These are phyloP conservation scores for Diutina rugosa DNA, from an alignment of 1,139 yeast genomes.

Conservation along the genomic window DNA sequence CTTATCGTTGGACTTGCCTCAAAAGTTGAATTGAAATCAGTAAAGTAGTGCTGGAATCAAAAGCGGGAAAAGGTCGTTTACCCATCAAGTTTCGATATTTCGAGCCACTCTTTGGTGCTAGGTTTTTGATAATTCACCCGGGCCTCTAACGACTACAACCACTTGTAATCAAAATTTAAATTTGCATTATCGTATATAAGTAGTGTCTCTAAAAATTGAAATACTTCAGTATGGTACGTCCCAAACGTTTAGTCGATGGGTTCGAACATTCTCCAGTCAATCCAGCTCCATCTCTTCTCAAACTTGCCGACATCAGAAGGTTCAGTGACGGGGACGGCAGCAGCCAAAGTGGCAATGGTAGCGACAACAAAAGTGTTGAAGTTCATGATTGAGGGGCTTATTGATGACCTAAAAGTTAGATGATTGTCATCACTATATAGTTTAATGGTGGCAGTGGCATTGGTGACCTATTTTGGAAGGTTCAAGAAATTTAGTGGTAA, in stretches of 20 bases:
- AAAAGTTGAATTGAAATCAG: no score
- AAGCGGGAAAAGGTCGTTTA: no score
- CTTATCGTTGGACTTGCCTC: no score
- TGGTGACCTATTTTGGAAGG: no score
- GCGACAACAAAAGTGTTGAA: background rate
- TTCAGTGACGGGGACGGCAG: background rate
- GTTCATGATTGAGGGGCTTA: background rate
- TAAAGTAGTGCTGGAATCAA: no score
- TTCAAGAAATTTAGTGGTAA: background rate
- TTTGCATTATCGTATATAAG: no score
- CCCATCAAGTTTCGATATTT: no score
- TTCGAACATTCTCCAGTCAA: background rate
- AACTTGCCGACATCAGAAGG: background rate
- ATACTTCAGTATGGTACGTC: no score
- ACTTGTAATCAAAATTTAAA: no score
- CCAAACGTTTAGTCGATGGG: background rate
- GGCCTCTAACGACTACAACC: no score
- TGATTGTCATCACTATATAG: background rate
- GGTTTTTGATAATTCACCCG: no score
- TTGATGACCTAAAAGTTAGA: background rate
- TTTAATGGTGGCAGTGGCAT: background rate
- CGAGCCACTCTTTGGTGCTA: no score
- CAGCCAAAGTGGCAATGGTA: background rate
- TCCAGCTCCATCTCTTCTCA: background rate
- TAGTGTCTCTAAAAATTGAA: background rate